Base-by-base conservation (phyloP, 2,329 filamentous ascomycete genomes). In the Leptographium wingfieldii region DNA sequence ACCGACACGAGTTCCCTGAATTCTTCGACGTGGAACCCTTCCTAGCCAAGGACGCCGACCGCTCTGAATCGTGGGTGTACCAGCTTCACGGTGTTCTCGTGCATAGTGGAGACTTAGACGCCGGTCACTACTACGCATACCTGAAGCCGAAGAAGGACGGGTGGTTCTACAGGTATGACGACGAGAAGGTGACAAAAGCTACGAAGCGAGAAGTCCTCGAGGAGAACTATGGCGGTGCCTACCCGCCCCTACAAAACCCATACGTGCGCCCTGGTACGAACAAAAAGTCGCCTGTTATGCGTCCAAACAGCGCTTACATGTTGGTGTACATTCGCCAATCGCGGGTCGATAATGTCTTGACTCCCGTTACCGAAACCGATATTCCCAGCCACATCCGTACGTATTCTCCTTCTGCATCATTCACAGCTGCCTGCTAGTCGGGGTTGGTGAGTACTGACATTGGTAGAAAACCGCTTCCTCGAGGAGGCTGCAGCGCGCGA, bases 81-180 rank as follows among this genome's bases (percentile, higher is more conserved):
- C 88, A 95, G 71, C 77, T 99, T 25, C 92, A 99, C 68, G 91
- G 94, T 62, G 94, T 99, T 27, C 79, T 99, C 53, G 94, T 99
- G 7, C 94, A 99, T 73, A 96, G 90, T 66, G 94, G 94, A 63
- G 94, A 97, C 69, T 80, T 97, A 60, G 96, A 99, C 71, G 92
- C 95, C 12, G 94, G 94, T 3, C 94, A 99, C 73, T 99, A 99
- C 74, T 99, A 99, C 69, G 94, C 94, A 0, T 99, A 95, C 73
- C 76, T 99, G 67, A 96, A 96, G 70, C 94, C 95, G 0, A 83
- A 86, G 61, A 95, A 95, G 73, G 89, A 96, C 63, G 92, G 94
- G 38, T 84, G 89, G 76, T 99, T 96, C 76, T 97, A 95, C 78
- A 94, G 88, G 68, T 99, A 96, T 67, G 95, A 99, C 67, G 94